Evolutionary conservation across 305 asterid genomes (phyloP).

Genomic region (Fraxinus albicans): DNA sequence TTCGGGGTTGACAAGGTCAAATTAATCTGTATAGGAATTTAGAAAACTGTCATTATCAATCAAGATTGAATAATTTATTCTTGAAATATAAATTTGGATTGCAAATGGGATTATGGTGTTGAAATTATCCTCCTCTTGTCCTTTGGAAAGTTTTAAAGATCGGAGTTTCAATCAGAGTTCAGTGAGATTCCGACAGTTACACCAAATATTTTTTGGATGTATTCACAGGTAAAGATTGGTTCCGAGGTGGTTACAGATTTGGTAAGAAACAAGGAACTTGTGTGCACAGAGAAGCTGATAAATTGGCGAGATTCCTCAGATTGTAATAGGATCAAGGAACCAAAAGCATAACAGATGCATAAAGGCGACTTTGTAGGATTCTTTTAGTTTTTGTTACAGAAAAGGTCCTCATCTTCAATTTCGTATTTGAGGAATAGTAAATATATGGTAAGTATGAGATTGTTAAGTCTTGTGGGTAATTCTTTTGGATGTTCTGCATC

Average conservation of each 20-base stretch:
- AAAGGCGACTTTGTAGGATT: conserved; percentile 2
- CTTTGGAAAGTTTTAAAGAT: conserved; percentile 15
- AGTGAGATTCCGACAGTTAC: conserved; percentile 35
- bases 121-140: conserved; percentile 26
- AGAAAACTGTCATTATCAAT: conserved; percentile 59
- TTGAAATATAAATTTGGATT: conserved; percentile 39
- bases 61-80: conserved; percentile 38
- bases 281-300: conserved; percentile 23
- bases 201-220: conserved; percentile 31
- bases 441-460: conserved; percentile 48
- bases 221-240: conserved; percentile 35
- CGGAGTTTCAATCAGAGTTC: conserved; percentile 30
- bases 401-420: conserved; percentile 5
- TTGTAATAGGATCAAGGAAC: conserved; percentile 26
- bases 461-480: conserved; percentile 75
- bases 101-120: conserved; percentile 31
- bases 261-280: conserved; percentile 43
- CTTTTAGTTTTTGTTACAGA: neutral
- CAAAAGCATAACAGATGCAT: conserved; percentile 8
- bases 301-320: conserved; percentile 24
- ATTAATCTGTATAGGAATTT: conserved; percentile 20
- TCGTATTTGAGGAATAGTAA: conserved; percentile 26
- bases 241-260: conserved; percentile 35
- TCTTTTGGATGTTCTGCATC: conserved; percentile 94
- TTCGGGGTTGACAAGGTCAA: conserved; percentile 35